Percentiles rank a stretch among this genome's conserved stretches.
Conservation (phyloP, 1,139 yeast species). For the Saccharomycopsis phalli region DNA sequence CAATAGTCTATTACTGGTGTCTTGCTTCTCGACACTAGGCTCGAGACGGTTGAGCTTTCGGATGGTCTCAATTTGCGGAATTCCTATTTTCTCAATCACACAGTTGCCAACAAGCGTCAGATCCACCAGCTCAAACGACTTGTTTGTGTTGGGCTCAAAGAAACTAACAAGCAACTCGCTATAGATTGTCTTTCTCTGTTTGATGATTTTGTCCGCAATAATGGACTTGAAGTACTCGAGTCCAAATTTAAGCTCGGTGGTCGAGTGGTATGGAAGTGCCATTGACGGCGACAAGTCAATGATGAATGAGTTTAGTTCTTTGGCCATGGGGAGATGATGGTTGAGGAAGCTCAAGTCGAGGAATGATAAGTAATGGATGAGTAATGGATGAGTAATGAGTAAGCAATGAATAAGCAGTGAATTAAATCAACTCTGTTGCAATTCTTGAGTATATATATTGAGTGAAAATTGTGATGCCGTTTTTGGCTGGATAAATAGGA, state of each 20-base stretch:
- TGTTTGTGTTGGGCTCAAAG: slow-evolving; percentile 1
- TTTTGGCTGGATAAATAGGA: no score
- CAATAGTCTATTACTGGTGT: slow-evolving; percentile 1
- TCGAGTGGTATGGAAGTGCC: slow-evolving; percentile 26
- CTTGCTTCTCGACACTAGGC: not conserved
- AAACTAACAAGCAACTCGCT: slow-evolving; percentile 37
- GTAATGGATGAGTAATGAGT: no score
- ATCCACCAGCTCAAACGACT: not conserved
- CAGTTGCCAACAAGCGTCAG: not conserved
- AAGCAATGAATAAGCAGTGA: no score
- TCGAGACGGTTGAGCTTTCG: not conserved
- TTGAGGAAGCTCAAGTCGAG: no score
- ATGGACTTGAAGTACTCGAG: slow-evolving; percentile 36
- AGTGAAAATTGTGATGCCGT: no score
- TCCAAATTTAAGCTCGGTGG: slow-evolving; percentile 32
- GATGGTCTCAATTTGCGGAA: not conserved
- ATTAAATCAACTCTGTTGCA: no score
- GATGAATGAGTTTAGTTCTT: slow-evolving; percentile 41
- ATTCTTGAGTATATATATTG: no score
- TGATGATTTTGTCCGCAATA: slow-evolving; percentile 34
- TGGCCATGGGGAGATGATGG: not conserved
- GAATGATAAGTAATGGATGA: no score
- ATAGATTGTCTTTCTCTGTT: slow-evolving; percentile 49
- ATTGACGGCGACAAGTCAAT: slow-evolving; percentile 43
- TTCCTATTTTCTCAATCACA: not conserved